Conservation (phyloP, 768 basidiomycete genomes). For the Termitomyces titanicus region DNA sequence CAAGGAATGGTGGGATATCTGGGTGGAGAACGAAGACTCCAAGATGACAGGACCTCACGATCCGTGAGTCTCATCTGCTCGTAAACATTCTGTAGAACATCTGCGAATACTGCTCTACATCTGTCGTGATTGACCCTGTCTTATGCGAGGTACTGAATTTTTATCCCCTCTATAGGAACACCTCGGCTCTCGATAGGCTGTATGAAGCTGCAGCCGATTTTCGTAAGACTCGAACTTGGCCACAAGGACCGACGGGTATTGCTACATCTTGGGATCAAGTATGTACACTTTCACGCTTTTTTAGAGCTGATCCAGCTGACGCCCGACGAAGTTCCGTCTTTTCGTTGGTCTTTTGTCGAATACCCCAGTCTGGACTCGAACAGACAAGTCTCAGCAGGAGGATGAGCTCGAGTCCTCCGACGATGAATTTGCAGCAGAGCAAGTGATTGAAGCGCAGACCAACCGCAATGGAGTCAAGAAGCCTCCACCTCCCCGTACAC, state of each 20-base stretch:
- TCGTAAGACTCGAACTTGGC: conserved; percentile 36
- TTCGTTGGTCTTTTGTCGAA: conserved; percentile 56
- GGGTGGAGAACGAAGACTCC: conserved; percentile 58
- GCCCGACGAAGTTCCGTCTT: conserved; percentile 49
- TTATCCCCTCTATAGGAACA: conserved; percentile 30
- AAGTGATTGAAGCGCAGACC: conserved; percentile 9
- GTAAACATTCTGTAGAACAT: background rate
- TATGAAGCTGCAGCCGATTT: conserved; percentile 60
- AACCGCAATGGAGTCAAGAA: conserved; percentile 7
- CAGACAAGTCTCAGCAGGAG: conserved; percentile 28
- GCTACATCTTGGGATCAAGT: conserved; percentile 65
- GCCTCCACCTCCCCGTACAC: conserved; percentile 22
- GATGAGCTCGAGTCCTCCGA: conserved; percentile 25
- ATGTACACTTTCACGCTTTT: background rate
- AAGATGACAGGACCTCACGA: conserved; percentile 42
- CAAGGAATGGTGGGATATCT: conserved; percentile 66
- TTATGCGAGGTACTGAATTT: background rate
- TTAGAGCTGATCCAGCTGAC: background rate
- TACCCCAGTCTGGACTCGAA: conserved; percentile 39
- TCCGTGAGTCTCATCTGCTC: conserved; percentile 36
- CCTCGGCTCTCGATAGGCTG: conserved; percentile 50
- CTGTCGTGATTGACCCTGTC: background rate
- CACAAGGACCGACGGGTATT: conserved; percentile 32
- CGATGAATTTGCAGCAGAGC: conserved; percentile 25
- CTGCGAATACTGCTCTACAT: background rate